Evolutionary conservation across 495 filamentous ascomycete genomes (phyloP), one percentile per base, ranked within the genome.

Genomic region (Terfezia claveryi): DNA sequence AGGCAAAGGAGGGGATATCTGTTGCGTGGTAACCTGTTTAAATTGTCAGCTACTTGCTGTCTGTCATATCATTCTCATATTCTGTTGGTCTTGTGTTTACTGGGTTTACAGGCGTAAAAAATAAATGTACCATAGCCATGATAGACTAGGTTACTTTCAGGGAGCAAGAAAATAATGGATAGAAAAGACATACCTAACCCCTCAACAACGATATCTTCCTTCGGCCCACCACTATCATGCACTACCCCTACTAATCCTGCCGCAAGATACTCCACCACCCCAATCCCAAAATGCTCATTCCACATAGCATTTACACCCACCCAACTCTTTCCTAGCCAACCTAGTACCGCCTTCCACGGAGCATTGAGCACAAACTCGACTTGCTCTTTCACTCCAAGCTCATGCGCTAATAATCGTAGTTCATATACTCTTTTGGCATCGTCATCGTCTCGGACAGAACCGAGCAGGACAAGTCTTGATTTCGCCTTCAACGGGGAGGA

Each of bases 241-340:
- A 95, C 92, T 0, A 98, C 87, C 41, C 79, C 77, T 53, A 98
- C 83, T 37, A 98, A 70, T 0, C 91, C 91, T 0, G 91, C 92
- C 8, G 91, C 91, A 67, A 94, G 91, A 64, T 98, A 98, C 70
- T 98, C 91, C 7, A 98, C 91, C 16, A 96, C 88, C 6, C 91
- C 91, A 58, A 98, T 98, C 16, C 91, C 92, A 64, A 96, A 98
- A 68, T 98, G 91, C 69, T 98, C 91, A 64, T 94, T 96, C 91
- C 92, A 98, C 91, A 98, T 98, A 55, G 80, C 87, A 62, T 98
- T 98, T 3, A 91, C 85, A 38, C 91, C 91, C 23, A 96, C 73
- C 27, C 27, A 32, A 36, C 80, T 75, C 20, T 70, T 74, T 41
- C 76, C 69, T 50, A 96, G 72, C 76, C 85, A 85, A 23, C 79